These are phyloP conservation scores for Neonectria neomacrospora DNA, from an alignment of 2,329 filamentous ascomycete species.

Conservation along the genomic window DNA sequence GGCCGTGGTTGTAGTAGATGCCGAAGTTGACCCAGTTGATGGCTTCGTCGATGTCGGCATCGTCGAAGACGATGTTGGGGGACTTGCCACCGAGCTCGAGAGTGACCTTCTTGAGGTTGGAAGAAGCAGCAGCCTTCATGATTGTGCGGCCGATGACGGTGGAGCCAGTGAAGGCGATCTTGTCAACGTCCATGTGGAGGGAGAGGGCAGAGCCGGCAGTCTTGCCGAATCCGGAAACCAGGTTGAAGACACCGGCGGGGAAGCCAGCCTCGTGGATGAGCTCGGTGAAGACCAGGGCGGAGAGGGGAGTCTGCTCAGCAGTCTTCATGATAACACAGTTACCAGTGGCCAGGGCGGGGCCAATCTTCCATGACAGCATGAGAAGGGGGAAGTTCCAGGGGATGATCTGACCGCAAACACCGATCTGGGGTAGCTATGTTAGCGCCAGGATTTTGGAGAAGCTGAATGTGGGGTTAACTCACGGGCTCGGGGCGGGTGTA, in stretches of 20 bases:
- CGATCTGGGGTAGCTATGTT: conserved; percentile 55
- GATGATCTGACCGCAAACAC: conserved; percentile 88
- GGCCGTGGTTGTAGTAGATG: conserved; percentile 74
- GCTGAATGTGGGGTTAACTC: conserved; percentile 43
- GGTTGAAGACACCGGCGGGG: conserved; percentile 81
- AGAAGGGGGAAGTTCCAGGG: conserved; percentile 89
- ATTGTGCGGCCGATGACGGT: conserved; percentile 78
- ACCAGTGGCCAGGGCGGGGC: conserved; percentile 76
- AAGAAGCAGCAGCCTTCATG: conserved; percentile 82
- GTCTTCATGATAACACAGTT: conserved; percentile 80
- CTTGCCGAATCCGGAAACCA: conserved; percentile 82
- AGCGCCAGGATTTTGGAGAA: conserved; percentile 12
- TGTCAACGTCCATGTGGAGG: conserved; percentile 83
- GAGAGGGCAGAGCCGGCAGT: conserved; percentile 80
- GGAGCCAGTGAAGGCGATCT: conserved; percentile 85
- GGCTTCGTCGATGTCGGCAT: conserved; percentile 80
- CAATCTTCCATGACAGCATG: conserved; percentile 87
- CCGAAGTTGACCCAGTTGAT: conserved; percentile 82
- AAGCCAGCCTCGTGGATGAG: conserved; percentile 81
- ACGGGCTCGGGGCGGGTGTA: conserved; percentile 82
- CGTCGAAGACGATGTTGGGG: conserved; percentile 82
- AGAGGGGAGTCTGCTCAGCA: conserved; percentile 80
- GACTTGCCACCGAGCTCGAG: conserved; percentile 84
- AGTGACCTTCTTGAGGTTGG: conserved; percentile 85
- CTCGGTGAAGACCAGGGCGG: conserved; percentile 71